Evolutionary conservation across 78 protist genomes (phyloP).

Genomic region (Tieghemostelium lacteum): DNA sequence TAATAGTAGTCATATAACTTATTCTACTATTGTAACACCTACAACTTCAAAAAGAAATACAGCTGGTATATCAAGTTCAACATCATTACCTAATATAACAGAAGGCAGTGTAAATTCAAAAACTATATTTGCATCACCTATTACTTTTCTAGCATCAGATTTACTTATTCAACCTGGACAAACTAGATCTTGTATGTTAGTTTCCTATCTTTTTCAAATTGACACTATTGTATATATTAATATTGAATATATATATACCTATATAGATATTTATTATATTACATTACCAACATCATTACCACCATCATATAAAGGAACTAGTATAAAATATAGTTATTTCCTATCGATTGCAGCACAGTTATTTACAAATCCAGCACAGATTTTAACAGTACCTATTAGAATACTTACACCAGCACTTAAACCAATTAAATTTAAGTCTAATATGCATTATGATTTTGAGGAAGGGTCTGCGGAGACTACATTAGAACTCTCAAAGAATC

Average conservation of each 20-base stretch:
- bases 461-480: slow-evolving; percentile 70
- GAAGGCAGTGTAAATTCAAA: slow-evolving; percentile 44
- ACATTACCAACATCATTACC: slow-evolving; percentile 78
- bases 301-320: slow-evolving; percentile 75
- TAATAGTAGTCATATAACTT: not conserved
- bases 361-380: slow-evolving; percentile 69
- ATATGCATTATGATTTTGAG: slow-evolving; percentile 40
- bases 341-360: slow-evolving; percentile 72
- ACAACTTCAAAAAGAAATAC: not conserved
- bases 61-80: slow-evolving; percentile 52
- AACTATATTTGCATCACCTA: slow-evolving; percentile 68
- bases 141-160: slow-evolving; percentile 67
- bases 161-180: slow-evolving; percentile 54
- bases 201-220: not conserved
- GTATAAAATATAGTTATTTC: slow-evolving; percentile 62
- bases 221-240: not conserved
- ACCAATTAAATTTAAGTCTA: slow-evolving; percentile 34
- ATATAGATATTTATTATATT: slow-evolving; percentile 62
- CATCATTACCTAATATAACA: slow-evolving; percentile 58
- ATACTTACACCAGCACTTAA: slow-evolving; percentile 56
- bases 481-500: slow-evolving; percentile 12
- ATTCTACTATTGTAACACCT: not conserved
- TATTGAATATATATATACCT: no score
- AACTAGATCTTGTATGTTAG: slow-evolving; percentile 59
- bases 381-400: slow-evolving; percentile 65